phyloP scores from a whole-genome alignment of 768 basidiomycete genomes.

The Amanita brunnescens region DNA sequence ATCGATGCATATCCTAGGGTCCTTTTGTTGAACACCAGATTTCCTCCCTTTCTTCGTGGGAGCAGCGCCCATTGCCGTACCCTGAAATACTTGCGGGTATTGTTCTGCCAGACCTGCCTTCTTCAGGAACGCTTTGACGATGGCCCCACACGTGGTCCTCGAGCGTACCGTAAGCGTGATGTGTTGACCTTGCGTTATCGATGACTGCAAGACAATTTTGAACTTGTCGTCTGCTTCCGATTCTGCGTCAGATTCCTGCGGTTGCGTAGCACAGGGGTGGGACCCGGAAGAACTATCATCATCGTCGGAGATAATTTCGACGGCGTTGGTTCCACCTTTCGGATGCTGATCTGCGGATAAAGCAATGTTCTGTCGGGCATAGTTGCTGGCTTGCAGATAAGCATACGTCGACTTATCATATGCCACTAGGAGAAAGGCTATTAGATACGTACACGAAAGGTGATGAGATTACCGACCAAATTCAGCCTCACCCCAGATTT shows the following conservation, averaged over 20 bases:
- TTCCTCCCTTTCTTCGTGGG: slow-evolving; percentile 25
- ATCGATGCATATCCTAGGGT: slow-evolving; percentile 53
- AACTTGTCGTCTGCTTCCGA: slow-evolving; percentile 45
- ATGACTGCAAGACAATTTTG: slow-evolving; percentile 59
- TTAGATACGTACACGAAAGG: neutral
- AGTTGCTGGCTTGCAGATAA: slow-evolving; percentile 32
- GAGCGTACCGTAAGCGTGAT: slow-evolving; percentile 62
- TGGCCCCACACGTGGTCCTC: slow-evolving; percentile 68
- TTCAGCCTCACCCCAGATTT: slow-evolving; percentile 60
- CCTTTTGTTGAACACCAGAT: slow-evolving; percentile 23
- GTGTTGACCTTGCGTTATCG: slow-evolving; percentile 35
- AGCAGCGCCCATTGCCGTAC: slow-evolving; percentile 12
- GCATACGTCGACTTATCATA: slow-evolving; percentile 57
- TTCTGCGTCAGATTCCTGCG: slow-evolving; percentile 27
- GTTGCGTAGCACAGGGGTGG: slow-evolving; percentile 2
- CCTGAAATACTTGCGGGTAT: slow-evolving; percentile 32
- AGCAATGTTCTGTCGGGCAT: neutral
- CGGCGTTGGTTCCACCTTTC: slow-evolving; percentile 10
- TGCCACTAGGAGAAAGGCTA: slow-evolving; percentile 37
- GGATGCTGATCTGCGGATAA: slow-evolving; percentile 6
- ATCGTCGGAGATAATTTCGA: slow-evolving; percentile 19
- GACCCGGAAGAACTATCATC: slow-evolving; percentile 8
- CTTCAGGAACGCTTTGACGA: slow-evolving; percentile 69
- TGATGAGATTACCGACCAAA: slow-evolving; percentile 37
- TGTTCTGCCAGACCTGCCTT: slow-evolving; percentile 51